Percentiles rank a stretch among this genome's conserved stretches.
These are phyloP conservation scores for Alternaria atra DNA, from an alignment of 2,329 filamentous ascomycete genomes.

Conservation along the genomic window DNA sequence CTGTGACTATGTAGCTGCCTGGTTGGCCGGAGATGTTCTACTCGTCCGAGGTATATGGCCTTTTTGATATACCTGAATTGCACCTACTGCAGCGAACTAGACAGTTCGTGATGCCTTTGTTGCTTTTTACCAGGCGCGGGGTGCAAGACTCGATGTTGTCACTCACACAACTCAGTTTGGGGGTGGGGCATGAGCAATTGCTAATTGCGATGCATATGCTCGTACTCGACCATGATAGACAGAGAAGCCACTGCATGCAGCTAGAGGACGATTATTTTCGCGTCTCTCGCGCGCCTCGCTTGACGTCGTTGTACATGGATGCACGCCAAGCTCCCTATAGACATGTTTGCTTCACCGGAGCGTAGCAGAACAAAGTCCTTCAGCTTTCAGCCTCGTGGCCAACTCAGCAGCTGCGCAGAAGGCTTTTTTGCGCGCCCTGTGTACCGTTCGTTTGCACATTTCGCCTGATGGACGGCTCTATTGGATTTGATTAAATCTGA, in stretches of 20 bases:
- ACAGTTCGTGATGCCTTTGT: neutral
- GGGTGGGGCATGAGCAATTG: neutral
- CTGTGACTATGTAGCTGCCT: neutral
- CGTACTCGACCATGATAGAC: neutral
- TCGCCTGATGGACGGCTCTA: neutral
- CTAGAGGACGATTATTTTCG: conserved; percentile 8
- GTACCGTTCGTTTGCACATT: neutral
- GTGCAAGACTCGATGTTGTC: neutral
- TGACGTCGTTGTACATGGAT: conserved; percentile 17
- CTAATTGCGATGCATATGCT: conserved; percentile 1
- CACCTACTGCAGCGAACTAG: neutral
- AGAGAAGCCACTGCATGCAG: neutral
- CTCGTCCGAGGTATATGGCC: neutral
- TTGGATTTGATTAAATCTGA: conserved; percentile 11
- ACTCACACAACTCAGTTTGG: neutral
- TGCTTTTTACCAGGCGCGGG: conserved; percentile 1
- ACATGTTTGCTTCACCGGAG: conserved; percentile 24
- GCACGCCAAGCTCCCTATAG: conserved; percentile 15
- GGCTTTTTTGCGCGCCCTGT: neutral
- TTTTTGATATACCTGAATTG: neutral
- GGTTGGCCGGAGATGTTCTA: neutral
- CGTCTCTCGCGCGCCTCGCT: conserved; percentile 13
- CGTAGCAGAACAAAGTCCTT: conserved; percentile 6
- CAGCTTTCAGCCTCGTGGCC: conserved; percentile 16
- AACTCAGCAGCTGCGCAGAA: conserved; percentile 10